These are phyloP conservation scores for Eucalyptus camaldulensis DNA, from an alignment of 345 rosid genomes.

Conservation along the genomic window DNA sequence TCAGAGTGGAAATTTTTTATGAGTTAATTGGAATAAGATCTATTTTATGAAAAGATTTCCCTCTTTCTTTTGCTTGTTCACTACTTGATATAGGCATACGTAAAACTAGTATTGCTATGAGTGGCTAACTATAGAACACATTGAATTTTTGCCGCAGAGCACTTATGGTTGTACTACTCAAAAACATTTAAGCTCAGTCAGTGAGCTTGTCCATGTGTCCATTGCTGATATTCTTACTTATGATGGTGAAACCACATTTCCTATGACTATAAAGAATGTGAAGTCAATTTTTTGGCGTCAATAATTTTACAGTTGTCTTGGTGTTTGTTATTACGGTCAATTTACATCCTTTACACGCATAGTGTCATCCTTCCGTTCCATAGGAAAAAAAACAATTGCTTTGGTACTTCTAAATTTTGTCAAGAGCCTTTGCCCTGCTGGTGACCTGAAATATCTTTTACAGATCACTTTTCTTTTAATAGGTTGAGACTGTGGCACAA, in stretches of 20 bases:
- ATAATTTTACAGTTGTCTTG: neutral
- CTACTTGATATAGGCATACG: neutral
- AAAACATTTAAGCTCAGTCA: neutral
- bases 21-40: neutral
- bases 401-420: neutral
- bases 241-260: neutral
- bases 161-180: neutral
- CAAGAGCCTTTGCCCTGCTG: neutral
- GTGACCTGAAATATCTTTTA: neutral
- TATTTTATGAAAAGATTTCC: neutral
- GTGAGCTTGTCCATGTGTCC: neutral
- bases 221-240: neutral
- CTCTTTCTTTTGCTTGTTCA: neutral
- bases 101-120: neutral
- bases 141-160: neutral
- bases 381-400: neutral
- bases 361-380: neutral
- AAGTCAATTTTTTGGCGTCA: neutral
- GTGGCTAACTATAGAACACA: neutral
- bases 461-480: neutral
- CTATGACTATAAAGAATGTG: neutral
- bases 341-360: neutral
- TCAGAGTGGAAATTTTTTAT: neutral
- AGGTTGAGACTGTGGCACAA: constrained; percentile 97
- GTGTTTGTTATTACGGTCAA: neutral